Conservation (phyloP, 2,329 filamentous ascomycete genomes). For the Ambrosiella xylebori region DNA sequence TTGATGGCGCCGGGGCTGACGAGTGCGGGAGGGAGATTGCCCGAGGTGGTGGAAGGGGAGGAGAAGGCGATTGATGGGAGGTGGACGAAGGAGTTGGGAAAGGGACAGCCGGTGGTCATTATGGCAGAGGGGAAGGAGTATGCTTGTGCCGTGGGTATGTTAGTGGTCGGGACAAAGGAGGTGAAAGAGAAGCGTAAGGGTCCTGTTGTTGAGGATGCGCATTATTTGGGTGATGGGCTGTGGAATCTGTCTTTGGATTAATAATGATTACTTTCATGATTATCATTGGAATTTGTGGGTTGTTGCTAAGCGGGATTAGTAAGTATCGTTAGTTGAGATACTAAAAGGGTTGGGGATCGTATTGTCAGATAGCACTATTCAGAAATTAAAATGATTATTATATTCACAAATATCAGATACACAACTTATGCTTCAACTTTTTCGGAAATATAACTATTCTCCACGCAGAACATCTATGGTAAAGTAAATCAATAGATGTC, state of each 20-base stretch:
- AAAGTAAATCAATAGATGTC: too few relatives aligned
- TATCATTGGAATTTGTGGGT: not conserved
- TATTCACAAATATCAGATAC: too few relatives aligned
- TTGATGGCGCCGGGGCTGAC: slow-evolving; percentile 95
- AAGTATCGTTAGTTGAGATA: too few relatives aligned
- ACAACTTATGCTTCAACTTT: too few relatives aligned
- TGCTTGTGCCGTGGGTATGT: slow-evolving; percentile 69
- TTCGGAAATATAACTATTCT: too few relatives aligned
- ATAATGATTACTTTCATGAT: not conserved
- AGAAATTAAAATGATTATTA: too few relatives aligned
- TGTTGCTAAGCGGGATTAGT: too few relatives aligned
- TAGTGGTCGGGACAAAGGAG: slow-evolving; percentile 75
- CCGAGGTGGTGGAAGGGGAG: slow-evolving; percentile 31
- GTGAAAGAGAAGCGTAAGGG: slow-evolving; percentile 92
- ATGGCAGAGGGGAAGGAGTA: slow-evolving; percentile 86
- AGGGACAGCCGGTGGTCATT: slow-evolving; percentile 73
- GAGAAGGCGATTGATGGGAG: slow-evolving; percentile 31
- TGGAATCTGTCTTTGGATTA: slow-evolving; percentile 54
- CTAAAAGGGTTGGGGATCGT: too few relatives aligned
- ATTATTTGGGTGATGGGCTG: slow-evolving; percentile 85
- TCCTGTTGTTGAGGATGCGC: slow-evolving; percentile 79
- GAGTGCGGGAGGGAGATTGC: slow-evolving; percentile 62
- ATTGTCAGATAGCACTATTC: too few relatives aligned
- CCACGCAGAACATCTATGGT: too few relatives aligned
- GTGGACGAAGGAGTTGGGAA: slow-evolving; percentile 51